phyloP scores from a whole-genome alignment of 2,329 filamentous ascomycete genomes.

The Claviceps monticola region DNA sequence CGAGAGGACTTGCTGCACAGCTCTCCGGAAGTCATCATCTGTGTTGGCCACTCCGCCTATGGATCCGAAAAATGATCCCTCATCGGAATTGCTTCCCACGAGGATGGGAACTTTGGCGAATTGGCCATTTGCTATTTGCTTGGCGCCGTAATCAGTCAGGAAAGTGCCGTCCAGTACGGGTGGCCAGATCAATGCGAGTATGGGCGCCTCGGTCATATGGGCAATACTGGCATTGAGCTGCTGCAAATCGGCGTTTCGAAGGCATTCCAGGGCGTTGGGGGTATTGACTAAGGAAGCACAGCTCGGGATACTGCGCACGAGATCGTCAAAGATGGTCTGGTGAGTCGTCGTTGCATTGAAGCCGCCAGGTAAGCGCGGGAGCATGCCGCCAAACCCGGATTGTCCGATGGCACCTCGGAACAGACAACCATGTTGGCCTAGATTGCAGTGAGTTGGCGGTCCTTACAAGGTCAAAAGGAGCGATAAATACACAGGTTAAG shows the following conservation, averaged over 20 bases:
- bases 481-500: not conserved
- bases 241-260: not conserved
- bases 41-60: not conserved
- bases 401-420: not conserved
- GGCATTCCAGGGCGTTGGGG: not conserved
- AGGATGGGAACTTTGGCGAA: not conserved
- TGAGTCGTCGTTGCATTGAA: not conserved
- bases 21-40: not conserved
- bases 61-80: not conserved
- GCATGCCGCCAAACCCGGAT: not conserved
- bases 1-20: not conserved
- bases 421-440: not conserved
- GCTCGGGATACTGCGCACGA: not conserved
- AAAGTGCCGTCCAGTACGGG: not conserved
- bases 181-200: not conserved
- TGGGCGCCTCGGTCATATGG: not conserved
- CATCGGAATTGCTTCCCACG: not conserved
- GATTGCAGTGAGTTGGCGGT: not conserved
- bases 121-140: not conserved
- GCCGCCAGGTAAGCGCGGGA: not conserved
- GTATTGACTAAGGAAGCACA: not conserved
- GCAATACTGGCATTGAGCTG: not conserved
- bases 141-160: not conserved
- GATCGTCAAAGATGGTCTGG: not conserved
- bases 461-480: no score